phyloP scores from a whole-genome alignment of 2,329 filamentous ascomycete species.

The Xylaria sp. region DNA sequence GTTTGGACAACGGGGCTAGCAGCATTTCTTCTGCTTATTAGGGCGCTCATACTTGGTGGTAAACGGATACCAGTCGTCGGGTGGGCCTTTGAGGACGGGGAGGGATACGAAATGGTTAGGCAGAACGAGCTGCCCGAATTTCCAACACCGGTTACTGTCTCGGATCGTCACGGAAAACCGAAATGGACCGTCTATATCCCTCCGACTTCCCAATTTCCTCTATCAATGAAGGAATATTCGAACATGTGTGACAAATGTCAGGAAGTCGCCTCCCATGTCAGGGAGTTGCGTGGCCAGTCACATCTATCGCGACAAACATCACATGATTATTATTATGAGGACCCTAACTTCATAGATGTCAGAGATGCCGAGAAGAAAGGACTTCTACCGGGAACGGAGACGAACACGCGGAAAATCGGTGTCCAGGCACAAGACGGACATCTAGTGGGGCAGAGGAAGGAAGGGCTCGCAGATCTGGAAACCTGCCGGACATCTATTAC shows the following conservation, averaged over 20 bases:
- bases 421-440: conserved; percentile 38
- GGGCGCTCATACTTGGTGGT: conserved; percentile 41
- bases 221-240: conserved; percentile 68
- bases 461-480: conserved; percentile 52
- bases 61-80: conserved; percentile 42
- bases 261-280: conserved; percentile 65
- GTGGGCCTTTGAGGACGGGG: conserved; percentile 46
- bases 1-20: conserved; percentile 59
- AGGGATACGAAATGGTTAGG: conserved; percentile 70
- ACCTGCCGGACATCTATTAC: conserved; percentile 76
- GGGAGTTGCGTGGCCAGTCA: conserved; percentile 53
- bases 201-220: conserved; percentile 66
- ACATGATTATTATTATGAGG: conserved; percentile 63
- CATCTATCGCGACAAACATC: conserved; percentile 52
- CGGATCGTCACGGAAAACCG: conserved; percentile 65
- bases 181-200: conserved; percentile 87
- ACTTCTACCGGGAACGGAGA: conserved; percentile 58
- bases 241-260: conserved; percentile 72
- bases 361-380: conserved; percentile 70
- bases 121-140: conserved; percentile 71
- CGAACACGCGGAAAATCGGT: conserved; percentile 47
- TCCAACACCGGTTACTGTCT: conserved; percentile 73
- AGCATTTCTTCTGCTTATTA: conserved; percentile 57
- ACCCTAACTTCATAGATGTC: conserved; percentile 76
- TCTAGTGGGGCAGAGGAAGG: conserved; percentile 55